Conservation (phyloP, 768 basidiomycete species). For the Leccinum variicolor region DNA sequence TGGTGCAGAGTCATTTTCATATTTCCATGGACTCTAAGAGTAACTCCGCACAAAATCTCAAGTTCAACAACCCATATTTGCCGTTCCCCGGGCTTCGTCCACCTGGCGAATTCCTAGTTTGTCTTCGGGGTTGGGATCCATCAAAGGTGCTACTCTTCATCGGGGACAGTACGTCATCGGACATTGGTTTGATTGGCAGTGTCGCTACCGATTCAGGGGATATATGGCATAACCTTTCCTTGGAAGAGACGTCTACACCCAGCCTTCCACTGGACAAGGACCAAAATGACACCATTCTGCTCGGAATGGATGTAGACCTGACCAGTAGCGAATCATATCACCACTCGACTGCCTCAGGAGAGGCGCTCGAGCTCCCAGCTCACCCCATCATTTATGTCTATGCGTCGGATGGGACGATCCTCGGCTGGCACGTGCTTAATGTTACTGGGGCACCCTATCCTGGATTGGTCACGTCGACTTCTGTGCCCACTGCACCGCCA, state of each 20-base stretch:
- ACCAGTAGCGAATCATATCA: slow-evolving; percentile 44
- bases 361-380: slow-evolving; percentile 40
- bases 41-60: slow-evolving; percentile 35
- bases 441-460: slow-evolving; percentile 50
- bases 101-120: slow-evolving; percentile 40
- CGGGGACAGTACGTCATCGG: slow-evolving; percentile 50
- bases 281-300: slow-evolving; percentile 64
- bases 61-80: slow-evolving; percentile 37
- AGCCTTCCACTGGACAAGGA: slow-evolving; percentile 67
- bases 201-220: slow-evolving; percentile 29
- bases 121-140: slow-evolving; percentile 44
- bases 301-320: slow-evolving; percentile 64
- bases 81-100: slow-evolving; percentile 45
- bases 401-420: slow-evolving; percentile 73
- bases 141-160: slow-evolving; percentile 40
- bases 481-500: slow-evolving; percentile 3
- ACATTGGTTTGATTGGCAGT: slow-evolving; percentile 45
- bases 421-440: slow-evolving; percentile 70
- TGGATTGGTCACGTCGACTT: slow-evolving; percentile 42
- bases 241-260: slow-evolving; percentile 51
- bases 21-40: slow-evolving; percentile 41
- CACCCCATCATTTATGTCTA: slow-evolving; percentile 72
- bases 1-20: slow-evolving; percentile 41
- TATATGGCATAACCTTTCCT: slow-evolving; percentile 41
- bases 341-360: slow-evolving; percentile 39